These are phyloP conservation scores for Puccinellia tenuiflora DNA, from an alignment of 176 grass and related monocot species.

Conservation along the genomic window DNA sequence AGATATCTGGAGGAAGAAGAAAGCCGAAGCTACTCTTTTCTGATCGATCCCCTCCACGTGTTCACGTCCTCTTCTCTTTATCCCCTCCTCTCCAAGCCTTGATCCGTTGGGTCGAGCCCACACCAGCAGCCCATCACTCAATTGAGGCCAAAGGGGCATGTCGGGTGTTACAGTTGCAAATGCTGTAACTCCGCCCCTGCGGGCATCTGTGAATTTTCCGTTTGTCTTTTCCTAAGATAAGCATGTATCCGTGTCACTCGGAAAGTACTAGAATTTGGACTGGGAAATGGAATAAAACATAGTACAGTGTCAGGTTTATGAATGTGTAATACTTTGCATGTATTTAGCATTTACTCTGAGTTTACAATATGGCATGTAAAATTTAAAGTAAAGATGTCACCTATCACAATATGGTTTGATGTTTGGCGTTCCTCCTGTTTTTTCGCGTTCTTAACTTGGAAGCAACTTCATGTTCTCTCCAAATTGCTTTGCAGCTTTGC, in stretches of 20 bases:
- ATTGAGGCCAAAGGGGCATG: too few relatives aligned
- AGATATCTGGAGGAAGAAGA: too few relatives aligned
- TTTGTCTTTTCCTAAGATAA: not conserved
- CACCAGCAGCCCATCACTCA: too few relatives aligned
- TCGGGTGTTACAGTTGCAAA: too few relatives aligned
- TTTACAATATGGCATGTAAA: not conserved
- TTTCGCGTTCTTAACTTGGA: not conserved
- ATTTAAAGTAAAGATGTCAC: not conserved
- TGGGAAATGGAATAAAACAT: not conserved
- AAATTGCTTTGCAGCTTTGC: slow-evolving; percentile 26
- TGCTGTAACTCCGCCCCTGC: too few relatives aligned
- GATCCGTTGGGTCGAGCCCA: too few relatives aligned
- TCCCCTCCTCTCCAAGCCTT: too few relatives aligned
- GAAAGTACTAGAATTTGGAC: not conserved
- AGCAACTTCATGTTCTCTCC: not conserved
- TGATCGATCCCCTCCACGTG: too few relatives aligned
- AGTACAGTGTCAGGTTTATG: not conserved
- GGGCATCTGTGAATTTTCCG: too few relatives aligned
- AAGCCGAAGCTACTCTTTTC: too few relatives aligned
- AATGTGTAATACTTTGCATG: not conserved
- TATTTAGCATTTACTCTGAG: not conserved
- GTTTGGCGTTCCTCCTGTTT: not conserved
- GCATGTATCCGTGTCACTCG: not conserved
- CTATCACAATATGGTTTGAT: not conserved
- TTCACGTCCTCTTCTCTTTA: too few relatives aligned